These are phyloP conservation scores for Lipomyces sp. DNA, from an alignment of 805 yeast genomes.

Conservation along the genomic window DNA sequence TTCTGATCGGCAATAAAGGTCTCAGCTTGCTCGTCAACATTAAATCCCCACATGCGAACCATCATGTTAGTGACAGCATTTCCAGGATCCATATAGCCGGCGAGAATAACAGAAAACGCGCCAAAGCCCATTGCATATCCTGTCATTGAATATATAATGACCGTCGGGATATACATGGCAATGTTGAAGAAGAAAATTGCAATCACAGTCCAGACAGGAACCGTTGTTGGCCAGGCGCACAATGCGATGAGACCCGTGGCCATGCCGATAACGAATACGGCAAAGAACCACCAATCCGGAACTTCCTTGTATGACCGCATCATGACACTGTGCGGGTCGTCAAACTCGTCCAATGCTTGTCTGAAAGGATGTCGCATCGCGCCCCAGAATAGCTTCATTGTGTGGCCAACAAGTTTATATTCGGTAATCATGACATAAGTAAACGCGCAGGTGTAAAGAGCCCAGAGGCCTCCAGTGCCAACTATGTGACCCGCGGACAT, in stretches of 20 bases:
- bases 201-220: constrained; percentile 31
- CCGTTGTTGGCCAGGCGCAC: constrained; percentile 40
- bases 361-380: constrained; percentile 28
- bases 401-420: constrained; percentile 35
- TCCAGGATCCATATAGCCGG: constrained; percentile 41
- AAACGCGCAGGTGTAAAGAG: constrained; percentile 13
- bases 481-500: constrained; percentile 55
- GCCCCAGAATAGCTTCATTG: constrained; percentile 33
- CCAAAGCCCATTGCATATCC: constrained; percentile 42
- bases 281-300: constrained; percentile 51
- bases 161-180: constrained; percentile 37
- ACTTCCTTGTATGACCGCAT: constrained; percentile 34
- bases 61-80: constrained; percentile 53
- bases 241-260: constrained; percentile 44
- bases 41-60: constrained; percentile 52
- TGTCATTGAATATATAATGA: constrained; percentile 38
- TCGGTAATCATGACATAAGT: constrained; percentile 10
- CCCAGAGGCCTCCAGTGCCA: constrained; percentile 9
- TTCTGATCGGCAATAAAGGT: constrained; percentile 56
- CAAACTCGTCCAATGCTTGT: constrained; percentile 39
- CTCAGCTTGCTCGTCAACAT: constrained; percentile 63
- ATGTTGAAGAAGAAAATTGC: constrained; percentile 36
- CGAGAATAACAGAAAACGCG: constrained; percentile 28
- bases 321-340: constrained; percentile 12
- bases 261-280: constrained; percentile 45